A percentile compares a stretch with the other conserved stretches of the same genome.
These are phyloP conservation scores for Phytopythium aichiense DNA, from an alignment of 352 stramenopile species.

Conservation along the genomic window DNA sequence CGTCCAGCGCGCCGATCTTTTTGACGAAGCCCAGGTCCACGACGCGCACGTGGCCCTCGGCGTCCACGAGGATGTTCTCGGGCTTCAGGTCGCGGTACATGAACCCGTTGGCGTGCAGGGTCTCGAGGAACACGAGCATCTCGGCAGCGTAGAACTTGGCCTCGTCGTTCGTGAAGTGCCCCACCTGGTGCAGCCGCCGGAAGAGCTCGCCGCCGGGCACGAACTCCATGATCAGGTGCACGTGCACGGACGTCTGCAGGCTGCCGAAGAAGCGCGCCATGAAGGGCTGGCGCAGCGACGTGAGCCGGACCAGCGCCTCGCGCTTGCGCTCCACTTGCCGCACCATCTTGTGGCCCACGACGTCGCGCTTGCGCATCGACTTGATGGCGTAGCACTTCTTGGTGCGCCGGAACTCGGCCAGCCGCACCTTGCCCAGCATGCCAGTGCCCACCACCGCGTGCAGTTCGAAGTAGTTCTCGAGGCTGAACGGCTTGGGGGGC, in stretches of 20 bases:
- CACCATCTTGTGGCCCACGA: constrained; percentile 54
- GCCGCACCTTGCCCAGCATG: constrained; percentile 65
- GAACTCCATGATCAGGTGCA: constrained; percentile 73
- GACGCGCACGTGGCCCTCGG: constrained; percentile 55
- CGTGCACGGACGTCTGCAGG: constrained; percentile 47
- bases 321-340: constrained; percentile 52
- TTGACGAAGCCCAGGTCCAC: constrained; percentile 73
- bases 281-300: constrained; percentile 40
- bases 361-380: constrained; percentile 64
- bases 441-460: constrained; percentile 59
- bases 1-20: constrained; percentile 19
- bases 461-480: constrained; percentile 57
- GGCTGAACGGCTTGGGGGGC: constrained; percentile 45
- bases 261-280: constrained; percentile 56
- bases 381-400: constrained; percentile 70
- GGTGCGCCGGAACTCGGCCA: constrained; percentile 56
- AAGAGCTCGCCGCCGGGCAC: constrained; percentile 65
- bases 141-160: constrained; percentile 79
- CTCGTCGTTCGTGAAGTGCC: constrained; percentile 54
- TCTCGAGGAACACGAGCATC: constrained; percentile 54
- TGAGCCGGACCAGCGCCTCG: constrained; percentile 38
- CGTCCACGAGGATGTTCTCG: constrained; percentile 88
- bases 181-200: constrained; percentile 43
- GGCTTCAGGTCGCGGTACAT: constrained; percentile 90
- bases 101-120: constrained; percentile 42